phyloP scores from a whole-genome alignment of 2,329 filamentous ascomycete genomes.

The Chrysosporium queenslandicum region DNA sequence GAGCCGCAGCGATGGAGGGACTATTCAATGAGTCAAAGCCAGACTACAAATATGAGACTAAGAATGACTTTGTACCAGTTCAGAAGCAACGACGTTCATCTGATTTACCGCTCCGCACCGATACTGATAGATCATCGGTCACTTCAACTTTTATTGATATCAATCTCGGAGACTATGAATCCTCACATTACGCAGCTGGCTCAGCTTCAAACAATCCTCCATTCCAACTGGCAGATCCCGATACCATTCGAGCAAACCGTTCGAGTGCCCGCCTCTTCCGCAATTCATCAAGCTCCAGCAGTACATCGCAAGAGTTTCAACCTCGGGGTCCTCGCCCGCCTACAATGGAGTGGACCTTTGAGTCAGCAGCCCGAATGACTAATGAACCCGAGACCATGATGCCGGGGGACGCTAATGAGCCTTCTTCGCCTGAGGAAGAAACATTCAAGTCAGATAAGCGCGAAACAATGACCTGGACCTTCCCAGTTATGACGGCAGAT shows the following conservation, averaged over 20 bases:
- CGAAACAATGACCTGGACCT: slow-evolving; percentile 46
- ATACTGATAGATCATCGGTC: slow-evolving; percentile 40
- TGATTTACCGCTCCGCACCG: slow-evolving; percentile 44
- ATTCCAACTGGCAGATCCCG: slow-evolving; percentile 43
- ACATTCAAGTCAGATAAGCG: slow-evolving; percentile 24
- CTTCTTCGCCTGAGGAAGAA: slow-evolving; percentile 10
- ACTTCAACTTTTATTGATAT: slow-evolving; percentile 45
- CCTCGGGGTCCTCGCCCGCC: slow-evolving; percentile 34
- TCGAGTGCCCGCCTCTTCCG: slow-evolving; percentile 39
- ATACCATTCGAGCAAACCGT: slow-evolving; percentile 48
- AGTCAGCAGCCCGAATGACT: slow-evolving; percentile 16
- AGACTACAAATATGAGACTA: slow-evolving; percentile 50
- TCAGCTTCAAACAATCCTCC: slow-evolving; percentile 42
- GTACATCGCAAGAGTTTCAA: slow-evolving; percentile 25
- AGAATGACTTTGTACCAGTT: slow-evolving; percentile 41
- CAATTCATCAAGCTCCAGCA: slow-evolving; percentile 27
- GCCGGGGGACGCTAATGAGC: background rate
- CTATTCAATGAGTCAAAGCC: slow-evolving; percentile 47
- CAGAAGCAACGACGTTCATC: slow-evolving; percentile 38
- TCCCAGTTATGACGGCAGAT: slow-evolving; percentile 35
- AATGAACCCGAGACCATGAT: slow-evolving; percentile 7
- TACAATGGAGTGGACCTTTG: slow-evolving; percentile 42
- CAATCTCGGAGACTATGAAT: slow-evolving; percentile 46
- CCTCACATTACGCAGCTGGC: slow-evolving; percentile 43
- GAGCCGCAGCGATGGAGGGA: slow-evolving; percentile 47